These are phyloP conservation scores for Discostella stelligeroides DNA, from an alignment of 108 stramenopile genomes.

Conservation along the genomic window DNA sequence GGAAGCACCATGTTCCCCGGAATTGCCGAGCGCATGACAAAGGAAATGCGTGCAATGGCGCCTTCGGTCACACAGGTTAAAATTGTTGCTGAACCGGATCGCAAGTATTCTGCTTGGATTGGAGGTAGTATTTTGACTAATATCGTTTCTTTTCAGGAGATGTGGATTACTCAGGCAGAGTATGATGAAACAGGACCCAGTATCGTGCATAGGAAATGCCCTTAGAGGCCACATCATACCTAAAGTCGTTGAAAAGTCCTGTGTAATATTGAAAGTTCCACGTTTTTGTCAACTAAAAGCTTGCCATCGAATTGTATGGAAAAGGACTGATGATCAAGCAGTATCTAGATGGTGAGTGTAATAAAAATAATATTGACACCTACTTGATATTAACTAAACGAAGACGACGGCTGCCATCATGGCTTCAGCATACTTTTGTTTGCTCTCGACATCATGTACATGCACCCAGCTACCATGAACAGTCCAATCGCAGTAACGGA, in stretches of 20 bases:
- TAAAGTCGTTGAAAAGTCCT: no score
- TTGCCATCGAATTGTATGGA: no score
- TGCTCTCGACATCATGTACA: conserved; percentile 14
- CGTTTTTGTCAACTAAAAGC: no score
- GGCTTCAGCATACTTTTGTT: not conserved
- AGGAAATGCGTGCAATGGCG: conserved; percentile 96
- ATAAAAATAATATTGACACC: no score
- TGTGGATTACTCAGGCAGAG: conserved; percentile 99
- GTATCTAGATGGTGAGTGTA: no score
- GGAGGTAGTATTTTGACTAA: conserved; percentile 98
- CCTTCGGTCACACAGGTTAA: conserved; percentile 97
- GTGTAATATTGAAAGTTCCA: no score
- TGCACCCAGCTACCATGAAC: conserved; percentile 16
- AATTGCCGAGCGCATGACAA: conserved; percentile 98
- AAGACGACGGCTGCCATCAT: not conserved
- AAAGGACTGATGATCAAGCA: no score
- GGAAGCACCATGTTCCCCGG: conserved; percentile 99
- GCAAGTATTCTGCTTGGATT: no score
- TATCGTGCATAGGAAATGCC: conserved; percentile 98
- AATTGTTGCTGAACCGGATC: conserved; percentile 99
- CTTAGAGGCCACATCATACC: no score
- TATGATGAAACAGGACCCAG: conserved; percentile 99
- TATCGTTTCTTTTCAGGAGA: conserved; percentile 97
- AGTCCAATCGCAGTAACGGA: conserved; percentile 9
- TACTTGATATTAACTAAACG: no score